Evolutionary conservation across 2,329 filamentous ascomycete species (phyloP).

Genomic region (Corniculantispora saksenae): DNA sequence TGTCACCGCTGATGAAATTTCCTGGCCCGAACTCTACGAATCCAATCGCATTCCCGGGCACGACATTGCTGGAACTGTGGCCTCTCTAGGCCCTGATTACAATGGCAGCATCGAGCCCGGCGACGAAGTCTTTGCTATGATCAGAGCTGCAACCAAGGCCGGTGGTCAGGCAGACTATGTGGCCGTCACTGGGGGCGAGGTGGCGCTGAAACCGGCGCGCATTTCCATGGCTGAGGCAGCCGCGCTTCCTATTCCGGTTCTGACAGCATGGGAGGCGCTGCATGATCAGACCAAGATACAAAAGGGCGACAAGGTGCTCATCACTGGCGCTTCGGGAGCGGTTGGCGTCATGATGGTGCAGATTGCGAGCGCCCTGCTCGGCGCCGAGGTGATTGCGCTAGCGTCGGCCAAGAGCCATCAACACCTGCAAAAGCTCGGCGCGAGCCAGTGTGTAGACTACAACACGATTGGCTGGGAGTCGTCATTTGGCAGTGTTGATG

Average conservation of each 20-base stretch:
- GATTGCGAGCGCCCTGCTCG: slow-evolving; percentile 25
- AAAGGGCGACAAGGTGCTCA: slow-evolving; percentile 25
- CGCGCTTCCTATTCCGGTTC: slow-evolving; percentile 33
- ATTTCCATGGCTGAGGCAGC: slow-evolving; percentile 30
- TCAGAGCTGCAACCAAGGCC: slow-evolving; percentile 24
- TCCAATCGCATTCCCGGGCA: slow-evolving; percentile 35
- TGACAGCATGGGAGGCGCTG: slow-evolving; percentile 34
- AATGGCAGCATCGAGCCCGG: slow-evolving; percentile 22
- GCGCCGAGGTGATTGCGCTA: slow-evolving; percentile 30
- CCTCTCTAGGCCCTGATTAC: slow-evolving; percentile 28
- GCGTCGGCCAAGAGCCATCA: slow-evolving; percentile 27
- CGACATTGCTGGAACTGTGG: slow-evolving; percentile 37
- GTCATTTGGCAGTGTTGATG: slow-evolving; percentile 27
- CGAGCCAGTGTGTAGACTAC: slow-evolving; percentile 31
- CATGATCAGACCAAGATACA: slow-evolving; percentile 23
- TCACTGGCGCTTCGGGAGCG: slow-evolving; percentile 34
- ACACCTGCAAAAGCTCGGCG: slow-evolving; percentile 26
- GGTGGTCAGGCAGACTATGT: slow-evolving; percentile 34
- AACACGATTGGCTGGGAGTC: slow-evolving; percentile 26
- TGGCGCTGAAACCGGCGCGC: slow-evolving; percentile 26
- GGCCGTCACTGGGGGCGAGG: slow-evolving; percentile 22
- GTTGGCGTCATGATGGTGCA: slow-evolving; percentile 34
- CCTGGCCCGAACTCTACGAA: slow-evolving; percentile 36
- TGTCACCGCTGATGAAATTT: slow-evolving; percentile 36
- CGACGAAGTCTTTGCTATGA: slow-evolving; percentile 32